Evolutionary conservation across 345 rosid genomes (phyloP).

Genomic region (Citrus mangshanensis): DNA sequence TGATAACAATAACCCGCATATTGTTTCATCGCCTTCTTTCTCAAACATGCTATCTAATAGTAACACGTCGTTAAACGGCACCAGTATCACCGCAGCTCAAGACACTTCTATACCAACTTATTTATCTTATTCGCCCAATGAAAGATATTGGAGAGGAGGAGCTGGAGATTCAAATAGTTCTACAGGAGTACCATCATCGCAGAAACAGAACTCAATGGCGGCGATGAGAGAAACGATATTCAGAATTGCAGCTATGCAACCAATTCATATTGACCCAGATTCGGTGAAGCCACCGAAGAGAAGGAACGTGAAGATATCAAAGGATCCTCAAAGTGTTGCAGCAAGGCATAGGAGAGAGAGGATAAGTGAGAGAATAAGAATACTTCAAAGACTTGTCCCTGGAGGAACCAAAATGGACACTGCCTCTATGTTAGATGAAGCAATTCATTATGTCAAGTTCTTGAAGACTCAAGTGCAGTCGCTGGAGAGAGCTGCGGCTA

Average conservation of each 20-base stretch:
- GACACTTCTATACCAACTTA: conserved; percentile 7
- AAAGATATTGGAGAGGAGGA: conserved; percentile 18
- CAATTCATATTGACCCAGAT: conserved; percentile 66
- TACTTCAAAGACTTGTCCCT: conserved; percentile 66
- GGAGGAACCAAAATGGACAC: conserved; percentile 86
- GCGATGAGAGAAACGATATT: conserved; percentile 80
- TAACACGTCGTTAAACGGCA: conserved; percentile 11
- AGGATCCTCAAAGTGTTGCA: conserved; percentile 74
- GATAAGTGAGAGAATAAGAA: conserved; percentile 66
- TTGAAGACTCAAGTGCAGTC: conserved; percentile 64
- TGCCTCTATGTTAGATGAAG: conserved; percentile 74
- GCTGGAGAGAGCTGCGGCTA: conserved; percentile 40
- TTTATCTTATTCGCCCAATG: neutral
- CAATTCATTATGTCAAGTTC: conserved; percentile 71
- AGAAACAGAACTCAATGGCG: conserved; percentile 47
- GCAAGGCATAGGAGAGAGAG: conserved; percentile 65
- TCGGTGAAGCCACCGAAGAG: conserved; percentile 61
- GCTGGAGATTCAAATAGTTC: conserved; percentile 18
- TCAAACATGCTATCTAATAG: conserved; percentile 9
- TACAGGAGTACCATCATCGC: conserved; percentile 16
- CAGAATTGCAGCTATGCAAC: conserved; percentile 70
- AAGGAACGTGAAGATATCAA: conserved; percentile 64
- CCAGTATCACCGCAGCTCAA: conserved; percentile 12
- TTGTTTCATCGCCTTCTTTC: conserved; percentile 5
- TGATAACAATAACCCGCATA: conserved; percentile 17